These are phyloP conservation scores for Cymbopogon citratus DNA, from an alignment of 176 grass and related monocot species.

Conservation along the genomic window DNA sequence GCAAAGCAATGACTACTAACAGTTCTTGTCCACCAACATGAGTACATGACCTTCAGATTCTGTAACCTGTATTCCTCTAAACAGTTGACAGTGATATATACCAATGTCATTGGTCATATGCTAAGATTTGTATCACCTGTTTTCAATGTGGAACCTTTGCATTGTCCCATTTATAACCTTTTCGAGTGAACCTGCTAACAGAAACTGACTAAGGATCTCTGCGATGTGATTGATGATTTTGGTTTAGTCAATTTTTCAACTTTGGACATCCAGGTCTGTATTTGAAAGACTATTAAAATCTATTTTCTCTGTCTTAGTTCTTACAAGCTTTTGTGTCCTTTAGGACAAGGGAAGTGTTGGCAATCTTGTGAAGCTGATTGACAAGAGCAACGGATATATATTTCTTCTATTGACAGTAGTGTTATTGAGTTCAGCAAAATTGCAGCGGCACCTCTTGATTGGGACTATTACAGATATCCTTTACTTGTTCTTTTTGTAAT, in stretches of 20 bases:
- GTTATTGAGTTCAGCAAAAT: slow-evolving; percentile 88
- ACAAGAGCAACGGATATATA: slow-evolving; percentile 98
- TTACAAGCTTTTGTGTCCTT: slow-evolving; percentile 15
- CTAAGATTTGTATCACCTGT: too few relatives aligned
- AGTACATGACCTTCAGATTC: background rate
- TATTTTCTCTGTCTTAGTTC: background rate
- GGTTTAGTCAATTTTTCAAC: slow-evolving; percentile 80
- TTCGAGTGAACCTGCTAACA: slow-evolving; percentile 30
- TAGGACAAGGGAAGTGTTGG: slow-evolving; percentile 93
- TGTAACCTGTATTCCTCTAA: background rate
- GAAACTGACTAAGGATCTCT: slow-evolving; percentile 96
- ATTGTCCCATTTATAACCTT: background rate
- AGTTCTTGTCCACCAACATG: background rate
- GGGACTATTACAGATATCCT: slow-evolving; percentile 99
- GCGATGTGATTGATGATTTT: slow-evolving; percentile 74
- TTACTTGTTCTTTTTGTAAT: too few relatives aligned
- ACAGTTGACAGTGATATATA: background rate
- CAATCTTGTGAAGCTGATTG: slow-evolving; percentile 92
- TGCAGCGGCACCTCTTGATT: slow-evolving; percentile 61
- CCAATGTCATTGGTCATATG: too few relatives aligned
- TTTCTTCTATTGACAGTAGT: slow-evolving; percentile 77
- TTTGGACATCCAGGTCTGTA: slow-evolving; percentile 78
- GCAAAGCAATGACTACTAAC: background rate
- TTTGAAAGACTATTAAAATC: slow-evolving; percentile 13
- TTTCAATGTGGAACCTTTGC: background rate